Conservation (phyloP, 257 asterid species). For the Nicotiana benthamiana region DNA sequence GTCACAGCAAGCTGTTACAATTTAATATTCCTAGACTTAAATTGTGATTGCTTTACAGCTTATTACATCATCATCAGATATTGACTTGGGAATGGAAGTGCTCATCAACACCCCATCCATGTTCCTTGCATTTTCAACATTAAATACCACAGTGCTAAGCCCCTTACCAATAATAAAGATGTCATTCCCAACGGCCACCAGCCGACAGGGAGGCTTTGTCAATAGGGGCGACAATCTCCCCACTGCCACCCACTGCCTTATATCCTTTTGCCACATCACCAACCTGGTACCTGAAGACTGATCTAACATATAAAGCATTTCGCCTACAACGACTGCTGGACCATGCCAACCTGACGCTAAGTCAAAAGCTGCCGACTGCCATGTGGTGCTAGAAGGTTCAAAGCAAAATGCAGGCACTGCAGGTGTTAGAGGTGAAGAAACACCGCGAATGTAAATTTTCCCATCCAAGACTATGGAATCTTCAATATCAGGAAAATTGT, state of each 20-base stretch:
- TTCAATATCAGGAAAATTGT: slow-evolving; percentile 39
- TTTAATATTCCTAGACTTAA: slow-evolving; percentile 11
- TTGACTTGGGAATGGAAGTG: slow-evolving; percentile 32
- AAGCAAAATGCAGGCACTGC: slow-evolving; percentile 35
- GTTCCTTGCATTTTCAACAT: slow-evolving; percentile 34
- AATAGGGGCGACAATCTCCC: slow-evolving; percentile 41
- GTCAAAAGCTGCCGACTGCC: slow-evolving; percentile 51
- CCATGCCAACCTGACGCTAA: slow-evolving; percentile 63
- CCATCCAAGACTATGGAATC: slow-evolving; percentile 59
- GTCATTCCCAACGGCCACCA: slow-evolving; percentile 49
- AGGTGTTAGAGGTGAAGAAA: slow-evolving; percentile 28
- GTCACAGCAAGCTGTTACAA: neutral
- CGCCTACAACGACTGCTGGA: slow-evolving; percentile 53
- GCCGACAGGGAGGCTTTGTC: slow-evolving; percentile 50
- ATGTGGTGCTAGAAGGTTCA: slow-evolving; percentile 45
- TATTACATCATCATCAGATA: slow-evolving; percentile 42
- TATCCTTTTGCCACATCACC: slow-evolving; percentile 62
- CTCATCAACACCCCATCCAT: slow-evolving; percentile 37
- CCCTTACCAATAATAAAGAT: slow-evolving; percentile 66
- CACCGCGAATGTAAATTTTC: slow-evolving; percentile 49
- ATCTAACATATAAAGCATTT: slow-evolving; percentile 49
- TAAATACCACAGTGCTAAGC: slow-evolving; percentile 46
- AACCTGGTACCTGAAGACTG: slow-evolving; percentile 55
- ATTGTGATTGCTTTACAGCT: slow-evolving; percentile 51
- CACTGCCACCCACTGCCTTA: slow-evolving; percentile 43